Evolutionary conservation across 2,329 filamentous ascomycete genomes (phyloP).

Genomic region (Penicillium frequentans): DNA sequence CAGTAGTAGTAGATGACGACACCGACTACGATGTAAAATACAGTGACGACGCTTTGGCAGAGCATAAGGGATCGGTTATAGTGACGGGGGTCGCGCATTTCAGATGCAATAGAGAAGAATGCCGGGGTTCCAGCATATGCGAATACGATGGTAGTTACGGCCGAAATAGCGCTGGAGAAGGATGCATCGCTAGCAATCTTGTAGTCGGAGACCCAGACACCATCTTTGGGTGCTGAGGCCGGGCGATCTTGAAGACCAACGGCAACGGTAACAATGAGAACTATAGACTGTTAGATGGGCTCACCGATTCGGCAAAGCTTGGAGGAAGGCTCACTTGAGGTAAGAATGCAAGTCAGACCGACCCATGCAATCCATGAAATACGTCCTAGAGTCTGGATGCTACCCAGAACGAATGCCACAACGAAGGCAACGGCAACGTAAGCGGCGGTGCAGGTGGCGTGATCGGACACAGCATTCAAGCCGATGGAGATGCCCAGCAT

Average conservation of each 20-base stretch:
- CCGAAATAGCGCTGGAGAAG: constrained; percentile 31
- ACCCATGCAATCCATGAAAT: constrained; percentile 22
- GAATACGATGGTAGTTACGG: constrained; percentile 31
- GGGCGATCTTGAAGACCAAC: constrained; percentile 19
- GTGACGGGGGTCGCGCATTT: constrained; percentile 38
- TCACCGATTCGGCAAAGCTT: neutral
- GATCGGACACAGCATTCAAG: constrained; percentile 16
- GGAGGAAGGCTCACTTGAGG: constrained; percentile 11
- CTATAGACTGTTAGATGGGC: constrained; percentile 1
- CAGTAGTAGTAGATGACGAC: constrained; percentile 49
- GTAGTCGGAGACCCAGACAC: constrained; percentile 18
- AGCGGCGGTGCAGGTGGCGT: constrained; percentile 17
- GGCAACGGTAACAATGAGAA: constrained; percentile 18
- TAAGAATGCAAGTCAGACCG: constrained; percentile 17
- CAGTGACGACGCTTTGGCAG: constrained; percentile 35
- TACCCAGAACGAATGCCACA: constrained; percentile 10
- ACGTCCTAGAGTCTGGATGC: constrained; percentile 17
- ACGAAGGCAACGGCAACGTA: constrained; percentile 16
- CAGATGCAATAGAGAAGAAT: constrained; percentile 40
- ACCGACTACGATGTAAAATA: constrained; percentile 39
- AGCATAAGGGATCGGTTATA: constrained; percentile 35
- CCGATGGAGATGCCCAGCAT: constrained; percentile 21
- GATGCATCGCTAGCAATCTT: constrained; percentile 22
- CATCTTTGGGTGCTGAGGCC: constrained; percentile 9
- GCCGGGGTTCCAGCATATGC: constrained; percentile 29